phyloP scores from a whole-genome alignment of 2,329 filamentous ascomycete genomes.

The Drechslerella dactyloides region DNA sequence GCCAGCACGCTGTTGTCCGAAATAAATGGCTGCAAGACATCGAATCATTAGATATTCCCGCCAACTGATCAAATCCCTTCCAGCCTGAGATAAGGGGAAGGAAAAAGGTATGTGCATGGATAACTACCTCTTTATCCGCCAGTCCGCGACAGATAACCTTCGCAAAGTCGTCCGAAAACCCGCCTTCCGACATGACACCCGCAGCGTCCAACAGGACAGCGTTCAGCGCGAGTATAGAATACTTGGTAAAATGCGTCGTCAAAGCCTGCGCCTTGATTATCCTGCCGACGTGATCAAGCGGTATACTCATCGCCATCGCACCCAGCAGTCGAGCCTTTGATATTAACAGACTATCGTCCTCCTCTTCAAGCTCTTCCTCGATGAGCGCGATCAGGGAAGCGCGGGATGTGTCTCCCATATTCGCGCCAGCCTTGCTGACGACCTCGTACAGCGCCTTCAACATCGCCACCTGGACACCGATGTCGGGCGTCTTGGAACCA shows the following conservation, averaged over 20 bases:
- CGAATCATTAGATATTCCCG: conserved; percentile 1
- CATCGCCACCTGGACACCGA: conserved; percentile 92
- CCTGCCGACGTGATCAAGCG: conserved; percentile 69
- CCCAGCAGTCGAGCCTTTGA: conserved; percentile 90
- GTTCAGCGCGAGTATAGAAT: conserved; percentile 86
- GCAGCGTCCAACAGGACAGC: conserved; percentile 84
- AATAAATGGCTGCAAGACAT: conserved; percentile 70
- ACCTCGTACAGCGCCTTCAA: conserved; percentile 96
- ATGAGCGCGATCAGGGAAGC: conserved; percentile 86
- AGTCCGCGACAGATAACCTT: conserved; percentile 82
- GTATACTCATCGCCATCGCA: conserved; percentile 84
- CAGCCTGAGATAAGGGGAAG: not conserved
- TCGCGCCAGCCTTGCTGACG: conserved; percentile 88
- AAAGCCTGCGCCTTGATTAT: conserved; percentile 76
- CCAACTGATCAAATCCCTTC: conserved; percentile 12
- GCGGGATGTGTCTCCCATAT: conserved; percentile 91
- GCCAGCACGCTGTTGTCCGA: conserved; percentile 88
- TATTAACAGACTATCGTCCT: conserved; percentile 68
- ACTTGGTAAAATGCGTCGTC: conserved; percentile 73
- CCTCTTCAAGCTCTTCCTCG: conserved; percentile 79
- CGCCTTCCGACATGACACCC: conserved; percentile 69
- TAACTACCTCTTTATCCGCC: conserved; percentile 73
- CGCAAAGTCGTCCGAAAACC: conserved; percentile 74
- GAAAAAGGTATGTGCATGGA: not conserved
- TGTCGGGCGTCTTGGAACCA: conserved; percentile 87